These are phyloP conservation scores for Penicillium brasilianum DNA, from an alignment of 2,329 filamentous ascomycete species.

Conservation along the genomic window DNA sequence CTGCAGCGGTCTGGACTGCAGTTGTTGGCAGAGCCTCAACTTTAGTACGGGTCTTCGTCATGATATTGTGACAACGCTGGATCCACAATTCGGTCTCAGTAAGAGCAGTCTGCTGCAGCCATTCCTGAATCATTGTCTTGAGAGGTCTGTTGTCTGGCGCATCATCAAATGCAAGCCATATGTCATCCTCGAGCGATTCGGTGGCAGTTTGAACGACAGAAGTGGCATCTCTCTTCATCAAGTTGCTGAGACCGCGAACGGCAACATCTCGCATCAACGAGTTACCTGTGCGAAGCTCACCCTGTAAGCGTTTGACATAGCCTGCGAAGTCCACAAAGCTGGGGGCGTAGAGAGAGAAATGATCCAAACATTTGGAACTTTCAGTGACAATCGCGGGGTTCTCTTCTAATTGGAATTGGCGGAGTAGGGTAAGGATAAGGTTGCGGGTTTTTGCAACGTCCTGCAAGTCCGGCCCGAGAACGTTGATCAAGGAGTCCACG, in stretches of 20 bases:
- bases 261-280: slow-evolving; percentile 76
- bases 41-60: slow-evolving; percentile 83
- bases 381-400: slow-evolving; percentile 73
- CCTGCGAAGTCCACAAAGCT: slow-evolving; percentile 81
- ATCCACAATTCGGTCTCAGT: slow-evolving; percentile 84
- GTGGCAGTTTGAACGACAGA: slow-evolving; percentile 79
- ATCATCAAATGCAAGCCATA: slow-evolving; percentile 88
- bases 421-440: slow-evolving; percentile 83
- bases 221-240: slow-evolving; percentile 90
- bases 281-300: slow-evolving; percentile 72
- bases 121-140: slow-evolving; percentile 87
- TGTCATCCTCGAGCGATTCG: slow-evolving; percentile 80
- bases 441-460: slow-evolving; percentile 91
- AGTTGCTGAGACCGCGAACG: slow-evolving; percentile 85
- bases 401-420: slow-evolving; percentile 78
- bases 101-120: slow-evolving; percentile 88
- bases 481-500: slow-evolving; percentile 94
- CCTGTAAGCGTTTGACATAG: slow-evolving; percentile 83
- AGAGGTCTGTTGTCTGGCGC: slow-evolving; percentile 77
- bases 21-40: slow-evolving; percentile 51
- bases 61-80: slow-evolving; percentile 81
- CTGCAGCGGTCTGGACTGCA: slow-evolving; percentile 52
- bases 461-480: slow-evolving; percentile 91
- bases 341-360: slow-evolving; percentile 89
- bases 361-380: slow-evolving; percentile 82